Evolutionary conservation across 805 yeast genomes (phyloP).

Genomic region (Novakomyces olei): DNA sequence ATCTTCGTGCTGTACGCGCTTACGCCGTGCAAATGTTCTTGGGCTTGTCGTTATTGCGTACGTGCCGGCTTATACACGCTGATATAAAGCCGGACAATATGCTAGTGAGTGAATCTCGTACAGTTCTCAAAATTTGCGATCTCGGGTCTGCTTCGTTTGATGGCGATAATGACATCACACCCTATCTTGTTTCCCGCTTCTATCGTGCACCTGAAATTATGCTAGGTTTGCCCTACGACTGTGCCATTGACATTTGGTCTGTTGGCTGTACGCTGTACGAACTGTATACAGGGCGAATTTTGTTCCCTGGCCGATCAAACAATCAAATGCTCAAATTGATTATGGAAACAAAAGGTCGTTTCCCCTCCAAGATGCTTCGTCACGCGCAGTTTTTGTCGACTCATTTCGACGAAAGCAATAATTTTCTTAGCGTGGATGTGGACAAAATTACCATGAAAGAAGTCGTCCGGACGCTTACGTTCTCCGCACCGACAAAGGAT

Average conservation of each 20-base stretch:
- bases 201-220: conserved; percentile 64
- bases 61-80: conserved; percentile 59
- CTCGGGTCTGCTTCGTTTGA: conserved; percentile 54
- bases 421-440: conserved; percentile 11
- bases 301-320: conserved; percentile 76
- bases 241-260: conserved; percentile 78
- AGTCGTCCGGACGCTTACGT: conserved; percentile 8
- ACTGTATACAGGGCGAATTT: conserved; percentile 75
- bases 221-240: conserved; percentile 37
- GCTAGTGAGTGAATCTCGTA: conserved; percentile 35
- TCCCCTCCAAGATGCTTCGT: conserved; percentile 14
- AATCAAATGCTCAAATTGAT: conserved; percentile 31
- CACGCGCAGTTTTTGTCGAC: conserved; percentile 11
- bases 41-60: conserved; percentile 45
- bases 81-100: conserved; percentile 85
- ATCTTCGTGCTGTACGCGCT: conserved; percentile 41
- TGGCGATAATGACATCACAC: conserved; percentile 12
- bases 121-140: conserved; percentile 65
- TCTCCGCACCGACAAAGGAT: conserved; percentile 6
- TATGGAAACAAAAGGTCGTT: conserved; percentile 15
- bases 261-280: conserved; percentile 86
- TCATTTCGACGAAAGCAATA: conserved; percentile 14
- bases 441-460: conserved; percentile 12
- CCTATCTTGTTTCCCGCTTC: conserved; percentile 31
- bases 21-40: conserved; percentile 53